Evolutionary conservation across 371 early-diverging fungal genomes (phyloP).

Genomic region (Fennellomyces sp.): DNA sequence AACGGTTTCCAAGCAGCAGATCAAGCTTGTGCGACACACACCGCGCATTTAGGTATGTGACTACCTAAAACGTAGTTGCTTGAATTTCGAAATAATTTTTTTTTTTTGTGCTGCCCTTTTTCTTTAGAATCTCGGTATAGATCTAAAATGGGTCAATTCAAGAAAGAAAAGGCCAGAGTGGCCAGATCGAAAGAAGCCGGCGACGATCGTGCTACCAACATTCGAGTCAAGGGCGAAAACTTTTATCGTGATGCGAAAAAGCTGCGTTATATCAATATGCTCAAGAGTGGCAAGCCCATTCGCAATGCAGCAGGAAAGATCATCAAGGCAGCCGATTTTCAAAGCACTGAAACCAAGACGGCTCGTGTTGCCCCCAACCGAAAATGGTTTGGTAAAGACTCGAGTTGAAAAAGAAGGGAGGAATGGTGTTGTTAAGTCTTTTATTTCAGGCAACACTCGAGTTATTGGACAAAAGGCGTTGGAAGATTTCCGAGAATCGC

Average conservation of each 20-base stretch:
- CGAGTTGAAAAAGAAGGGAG: neutral
- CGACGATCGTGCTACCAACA: slow-evolving; percentile 66
- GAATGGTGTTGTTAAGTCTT: neutral
- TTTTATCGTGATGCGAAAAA: slow-evolving; percentile 96
- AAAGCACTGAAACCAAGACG: slow-evolving; percentile 78
- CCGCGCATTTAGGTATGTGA: too few relatives aligned
- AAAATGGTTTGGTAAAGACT: slow-evolving; percentile 93
- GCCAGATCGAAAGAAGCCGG: slow-evolving; percentile 45
- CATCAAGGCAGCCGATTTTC: slow-evolving; percentile 94
- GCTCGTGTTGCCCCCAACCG: slow-evolving; percentile 94
- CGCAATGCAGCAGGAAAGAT: slow-evolving; percentile 92
- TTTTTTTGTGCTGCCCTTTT: too few relatives aligned
- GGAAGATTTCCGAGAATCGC: slow-evolving; percentile 89
- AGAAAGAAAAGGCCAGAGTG: slow-evolving; percentile 70
- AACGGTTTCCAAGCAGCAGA: too few relatives aligned
- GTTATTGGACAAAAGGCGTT: slow-evolving; percentile 94
- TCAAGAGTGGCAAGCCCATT: slow-evolving; percentile 89
- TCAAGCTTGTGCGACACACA: too few relatives aligned
- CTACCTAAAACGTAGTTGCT: too few relatives aligned
- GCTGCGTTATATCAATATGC: slow-evolving; percentile 89
- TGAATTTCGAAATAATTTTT: too few relatives aligned
- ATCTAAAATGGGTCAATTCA: slow-evolving; percentile 65
- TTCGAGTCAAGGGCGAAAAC: slow-evolving; percentile 91
- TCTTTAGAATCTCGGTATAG: too few relatives aligned
- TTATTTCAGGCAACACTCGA: slow-evolving; percentile 80